These are phyloP conservation scores for Gyromitra esculenta DNA, from an alignment of 2,329 filamentous ascomycete genomes.

Conservation along the genomic window DNA sequence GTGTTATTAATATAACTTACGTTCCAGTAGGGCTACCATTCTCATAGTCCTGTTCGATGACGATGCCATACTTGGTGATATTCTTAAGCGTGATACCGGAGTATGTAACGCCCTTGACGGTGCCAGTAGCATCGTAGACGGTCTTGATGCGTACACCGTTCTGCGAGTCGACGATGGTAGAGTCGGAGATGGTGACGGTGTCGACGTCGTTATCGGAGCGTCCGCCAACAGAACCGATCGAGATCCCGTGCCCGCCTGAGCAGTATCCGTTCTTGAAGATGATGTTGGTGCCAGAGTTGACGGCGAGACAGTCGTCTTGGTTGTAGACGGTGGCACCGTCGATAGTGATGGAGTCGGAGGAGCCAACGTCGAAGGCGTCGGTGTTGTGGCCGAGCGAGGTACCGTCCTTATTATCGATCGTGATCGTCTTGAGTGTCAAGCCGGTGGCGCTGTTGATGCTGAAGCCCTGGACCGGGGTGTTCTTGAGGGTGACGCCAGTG, in stretches of 20 bases:
- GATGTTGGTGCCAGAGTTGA: constrained; percentile 67
- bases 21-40: constrained; percentile 64
- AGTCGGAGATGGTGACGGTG: constrained; percentile 65
- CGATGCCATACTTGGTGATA: constrained; percentile 62
- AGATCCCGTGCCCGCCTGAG: constrained; percentile 63
- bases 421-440: constrained; percentile 60
- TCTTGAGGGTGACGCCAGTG: constrained; percentile 61
- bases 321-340: constrained; percentile 67
- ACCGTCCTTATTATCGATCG: constrained; percentile 60
- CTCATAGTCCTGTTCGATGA: constrained; percentile 64
- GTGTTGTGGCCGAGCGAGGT: constrained; percentile 63
- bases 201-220: constrained; percentile 67
- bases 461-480: constrained; percentile 63
- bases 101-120: constrained; percentile 63
- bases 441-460: constrained; percentile 61
- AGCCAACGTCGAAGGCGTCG: constrained; percentile 69
- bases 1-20: constrained; percentile 12
- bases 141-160: constrained; percentile 68
- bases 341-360: constrained; percentile 65
- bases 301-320: constrained; percentile 71
- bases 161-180: constrained; percentile 65
- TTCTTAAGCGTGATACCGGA: constrained; percentile 62
- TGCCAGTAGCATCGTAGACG: constrained; percentile 63
- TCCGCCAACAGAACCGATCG: constrained; percentile 64
- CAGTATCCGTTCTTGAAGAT: constrained; percentile 63